These are phyloP conservation scores for Cubamyces sp. DNA, from an alignment of 768 basidiomycete species.

Conservation along the genomic window DNA sequence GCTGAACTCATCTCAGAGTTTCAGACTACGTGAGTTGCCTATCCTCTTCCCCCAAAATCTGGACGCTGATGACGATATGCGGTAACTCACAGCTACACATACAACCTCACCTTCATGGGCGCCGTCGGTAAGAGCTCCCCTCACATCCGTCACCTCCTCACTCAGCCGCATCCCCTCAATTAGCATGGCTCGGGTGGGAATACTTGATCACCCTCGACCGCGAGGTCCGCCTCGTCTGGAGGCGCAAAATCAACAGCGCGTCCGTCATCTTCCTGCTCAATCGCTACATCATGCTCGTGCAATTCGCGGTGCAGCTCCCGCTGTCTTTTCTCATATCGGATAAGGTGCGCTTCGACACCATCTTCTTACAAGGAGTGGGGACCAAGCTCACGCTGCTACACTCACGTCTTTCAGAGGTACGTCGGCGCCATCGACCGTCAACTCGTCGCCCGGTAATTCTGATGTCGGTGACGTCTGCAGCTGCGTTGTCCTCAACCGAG, in stretches of 20 bases:
- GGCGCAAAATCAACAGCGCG: constrained; percentile 1
- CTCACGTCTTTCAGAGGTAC: background rate
- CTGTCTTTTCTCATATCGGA: background rate
- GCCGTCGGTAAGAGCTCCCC: background rate
- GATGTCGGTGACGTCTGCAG: background rate
- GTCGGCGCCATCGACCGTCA: background rate
- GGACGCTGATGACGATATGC: too few relatives aligned
- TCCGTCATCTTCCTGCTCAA: constrained; percentile 3
- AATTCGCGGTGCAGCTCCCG: constrained; percentile 8
- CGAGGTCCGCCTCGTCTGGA: constrained; percentile 3
- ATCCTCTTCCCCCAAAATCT: too few relatives aligned
- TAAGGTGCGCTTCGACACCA: background rate
- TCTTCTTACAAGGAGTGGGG: too few relatives aligned
- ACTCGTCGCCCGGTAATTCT: background rate
- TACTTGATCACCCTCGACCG: constrained; percentile 5
- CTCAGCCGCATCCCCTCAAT: background rate
- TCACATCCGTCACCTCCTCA: too few relatives aligned
- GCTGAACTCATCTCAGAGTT: constrained; percentile 1
- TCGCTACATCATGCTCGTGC: constrained; percentile 9
- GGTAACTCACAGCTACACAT: background rate
- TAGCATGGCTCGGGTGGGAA: constrained; percentile 2
- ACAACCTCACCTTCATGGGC: constrained; percentile 4
- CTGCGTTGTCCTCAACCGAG: constrained; percentile 2
- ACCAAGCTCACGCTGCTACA: too few relatives aligned
- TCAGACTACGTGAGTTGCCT: background rate